Evolutionary conservation across 805 yeast species (phyloP), one percentile per base, ranked within the genome.

Genomic region (Schwanniomyces occidentalis): DNA sequence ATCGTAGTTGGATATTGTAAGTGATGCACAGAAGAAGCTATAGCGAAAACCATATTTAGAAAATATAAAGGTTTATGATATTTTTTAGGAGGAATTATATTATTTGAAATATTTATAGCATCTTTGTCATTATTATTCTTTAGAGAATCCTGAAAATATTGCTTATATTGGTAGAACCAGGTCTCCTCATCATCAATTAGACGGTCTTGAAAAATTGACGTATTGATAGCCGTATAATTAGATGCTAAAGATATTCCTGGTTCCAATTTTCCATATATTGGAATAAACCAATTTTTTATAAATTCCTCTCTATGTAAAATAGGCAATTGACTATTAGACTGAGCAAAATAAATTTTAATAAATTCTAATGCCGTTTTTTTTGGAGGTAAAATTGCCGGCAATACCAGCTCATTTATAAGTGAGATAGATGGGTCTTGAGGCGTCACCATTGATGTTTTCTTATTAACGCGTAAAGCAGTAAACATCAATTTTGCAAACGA

Each of bases 251-350:
- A 64, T 1, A 77, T 61, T 19, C 63, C 63, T 0, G 65, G 48
- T 9, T 82, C 75, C 40, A 85, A 63, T 4, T 70, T 59, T 0
- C 97, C 96, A 54, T 89, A 89, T 1, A 89, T 70, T 0, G 96
- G 96, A 46, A 78, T 76, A 53, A 85, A 89, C 50, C 78, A 80
- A 17, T 68, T 64, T 30, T 65, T 64, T 27, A 90, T 57, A 49
- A 88, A 89, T 45, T 74, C 76, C 48, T 87, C 95, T 19, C 96
- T 71, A 54, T 90, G 96, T 30, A 89, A 60, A 4, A 90, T 71
- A 0, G 97, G 96, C 17, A 86, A 57, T 55, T 88, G 96, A 2
- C 95, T 69, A 53, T 90, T 89, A 10, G 90, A 76, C 48, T 84
- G 89, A 14, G 84, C 77, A 52, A 90, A 90, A 54, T 74, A 88